phyloP scores from a whole-genome alignment of 1,284 basidiomycete genomes.

The Limonomyces culmigenus region DNA sequence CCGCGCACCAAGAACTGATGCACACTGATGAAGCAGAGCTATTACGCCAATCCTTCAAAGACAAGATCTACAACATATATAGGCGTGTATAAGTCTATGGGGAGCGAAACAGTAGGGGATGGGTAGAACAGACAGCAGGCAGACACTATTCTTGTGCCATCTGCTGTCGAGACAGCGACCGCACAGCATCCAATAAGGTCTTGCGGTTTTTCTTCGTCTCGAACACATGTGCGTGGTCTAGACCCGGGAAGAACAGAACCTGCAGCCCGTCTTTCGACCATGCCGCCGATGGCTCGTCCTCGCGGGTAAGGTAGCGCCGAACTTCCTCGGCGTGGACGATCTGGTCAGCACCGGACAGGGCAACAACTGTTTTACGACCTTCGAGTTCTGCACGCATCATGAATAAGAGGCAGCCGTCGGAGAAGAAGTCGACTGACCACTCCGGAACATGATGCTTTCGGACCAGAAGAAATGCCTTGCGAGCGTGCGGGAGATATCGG shows the following conservation, averaged over 20 bases:
- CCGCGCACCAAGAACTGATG: too few species aligned
- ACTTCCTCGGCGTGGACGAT: slow-evolving; percentile 35
- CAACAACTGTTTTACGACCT: slow-evolving; percentile 16
- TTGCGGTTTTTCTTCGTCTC: slow-evolving; percentile 20
- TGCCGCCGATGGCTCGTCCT: slow-evolving; percentile 12
- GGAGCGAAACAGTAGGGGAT: too few species aligned
- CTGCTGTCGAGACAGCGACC: slow-evolving; percentile 14
- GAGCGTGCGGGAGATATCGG: slow-evolving; percentile 40
- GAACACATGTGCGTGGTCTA: slow-evolving; percentile 44
- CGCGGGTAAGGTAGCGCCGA: slow-evolving; percentile 31
- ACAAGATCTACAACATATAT: too few species aligned
- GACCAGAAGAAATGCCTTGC: slow-evolving; percentile 48
- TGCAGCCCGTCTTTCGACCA: slow-evolving; percentile 24
- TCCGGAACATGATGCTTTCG: slow-evolving; percentile 41
- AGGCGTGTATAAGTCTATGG: too few species aligned
- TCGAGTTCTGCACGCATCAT: slow-evolving; percentile 1
- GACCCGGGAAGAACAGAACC: slow-evolving; percentile 29
- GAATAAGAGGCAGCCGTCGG: too few species aligned
- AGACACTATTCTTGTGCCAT: not conserved
- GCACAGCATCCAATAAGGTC: slow-evolving; percentile 23
- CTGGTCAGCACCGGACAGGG: slow-evolving; percentile 37
- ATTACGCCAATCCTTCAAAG: too few species aligned
- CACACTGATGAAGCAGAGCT: too few species aligned
- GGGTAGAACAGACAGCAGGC: too few species aligned
- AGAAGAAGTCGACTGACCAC: slow-evolving; percentile 33